Evolutionary conservation across 371 early-diverging fungal genomes (phyloP).

Genomic region (Rhizopus stolonifer): DNA sequence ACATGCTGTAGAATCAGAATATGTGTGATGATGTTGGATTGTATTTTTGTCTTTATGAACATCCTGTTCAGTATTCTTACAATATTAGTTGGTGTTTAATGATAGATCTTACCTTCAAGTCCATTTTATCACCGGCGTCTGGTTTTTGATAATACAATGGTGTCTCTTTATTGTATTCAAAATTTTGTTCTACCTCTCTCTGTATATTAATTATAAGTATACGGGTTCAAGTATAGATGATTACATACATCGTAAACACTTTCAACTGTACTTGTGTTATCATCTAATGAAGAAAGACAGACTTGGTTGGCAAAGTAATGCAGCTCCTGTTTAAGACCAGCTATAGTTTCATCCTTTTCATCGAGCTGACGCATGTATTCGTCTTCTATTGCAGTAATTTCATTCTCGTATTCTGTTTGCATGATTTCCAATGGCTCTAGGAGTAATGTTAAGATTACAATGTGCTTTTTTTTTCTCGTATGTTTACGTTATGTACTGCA

Average conservation of each 20-base stretch:
- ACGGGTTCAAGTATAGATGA: no score
- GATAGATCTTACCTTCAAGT: no score
- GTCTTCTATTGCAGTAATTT: constrained; percentile 13
- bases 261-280: constrained; percentile 4
- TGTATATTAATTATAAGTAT: constrained; percentile 3
- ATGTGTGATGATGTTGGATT: background rate
- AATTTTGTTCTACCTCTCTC: constrained; percentile 15
- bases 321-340: constrained; percentile 12
- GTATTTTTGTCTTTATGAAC: background rate
- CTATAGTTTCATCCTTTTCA: constrained; percentile 19
- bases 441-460: no score
- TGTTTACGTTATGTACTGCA: constrained; percentile 10
- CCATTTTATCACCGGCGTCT: no score
- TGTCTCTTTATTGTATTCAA: background rate
- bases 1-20: background rate
- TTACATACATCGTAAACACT: constrained; percentile 21
- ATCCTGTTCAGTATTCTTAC: background rate
- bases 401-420: constrained; percentile 10
- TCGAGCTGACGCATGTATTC: constrained; percentile 14
- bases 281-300: background rate
- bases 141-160: constrained; percentile 6
- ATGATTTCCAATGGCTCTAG: constrained; percentile 16
- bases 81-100: background rate
- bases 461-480: no score
- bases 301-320: constrained; percentile 13